Base-by-base conservation (phyloP, 768 basidiomycete genomes). In the Lactarius tabidus region DNA sequence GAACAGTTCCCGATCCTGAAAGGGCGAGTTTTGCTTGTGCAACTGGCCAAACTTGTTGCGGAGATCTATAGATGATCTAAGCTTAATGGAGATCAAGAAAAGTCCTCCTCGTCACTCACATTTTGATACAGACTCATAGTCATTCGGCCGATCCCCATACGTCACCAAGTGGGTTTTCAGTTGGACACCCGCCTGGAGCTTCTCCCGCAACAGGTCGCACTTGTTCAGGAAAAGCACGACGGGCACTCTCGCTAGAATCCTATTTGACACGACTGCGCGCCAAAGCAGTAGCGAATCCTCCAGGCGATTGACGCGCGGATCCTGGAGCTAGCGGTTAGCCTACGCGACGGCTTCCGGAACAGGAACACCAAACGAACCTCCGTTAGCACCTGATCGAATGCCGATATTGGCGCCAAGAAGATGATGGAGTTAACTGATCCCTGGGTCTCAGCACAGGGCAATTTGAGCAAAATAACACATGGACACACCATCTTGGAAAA, bases 331-430 rank as follows among this genome's bases (percentile, higher is more conserved):
- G 43, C 57, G 23, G 63, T 72, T 59, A 70, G 65, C 51, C 60
- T 28, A n/a, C 60, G 51, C 54, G n/a, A 28, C 18, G 41, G 55
- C 20, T 57, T 39, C 20, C 31, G n/a, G 26, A 17, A 29, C 7
- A 6, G 45, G 66, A 60, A 39, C 53, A 70, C 76, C 66, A 64
- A 4, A 8, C 4, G 33, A 33, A 90, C 90, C 82, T 93, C 91
- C 31, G 84, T 79, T 63, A 93, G 80, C 48, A 89, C 85, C 77
- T 93, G 91, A 78, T 93, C 91, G 70, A 93, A 93, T 29, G 88
- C 89, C 43, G 91, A 93, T 55, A 94, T 91, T 36, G 91, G 91
- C 41, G 89, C 91, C 63, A 94, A 82, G 76, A 93, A 94, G 66
- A 94, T 93, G 72, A 94, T 90, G 52, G 90, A 90, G 73, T 91